phyloP scores from a whole-genome alignment of 2,329 filamentous ascomycete genomes.

The Oidium heveae region DNA sequence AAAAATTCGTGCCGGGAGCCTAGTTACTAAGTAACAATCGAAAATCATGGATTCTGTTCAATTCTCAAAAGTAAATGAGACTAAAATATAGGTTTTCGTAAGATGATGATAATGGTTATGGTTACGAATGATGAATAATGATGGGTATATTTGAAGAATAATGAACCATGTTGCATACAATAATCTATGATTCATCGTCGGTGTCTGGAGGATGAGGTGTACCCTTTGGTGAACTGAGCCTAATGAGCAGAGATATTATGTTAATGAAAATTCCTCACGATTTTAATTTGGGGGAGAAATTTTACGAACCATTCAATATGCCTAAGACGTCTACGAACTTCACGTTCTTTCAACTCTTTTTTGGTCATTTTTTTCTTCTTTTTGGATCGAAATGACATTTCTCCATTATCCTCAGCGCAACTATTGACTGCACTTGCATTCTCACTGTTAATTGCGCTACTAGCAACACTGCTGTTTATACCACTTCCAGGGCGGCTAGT shows the following conservation, averaged over 20 bases:
- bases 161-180: background rate
- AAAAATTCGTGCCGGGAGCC: no score
- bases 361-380: conserved; percentile 99
- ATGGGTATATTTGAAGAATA: no score
- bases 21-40: no score
- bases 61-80: no score
- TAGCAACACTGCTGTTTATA: conserved; percentile 31
- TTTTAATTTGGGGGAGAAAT: conserved; percentile 4
- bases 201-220: conserved; percentile 13
- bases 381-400: conserved; percentile 65
- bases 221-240: conserved; percentile 14
- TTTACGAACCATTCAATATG: conserved; percentile 42
- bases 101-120: no score
- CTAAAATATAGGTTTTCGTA: no score
- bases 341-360: conserved; percentile 82
- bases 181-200: conserved; percentile 11
- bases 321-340: conserved; percentile 62
- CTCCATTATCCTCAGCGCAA: conserved; percentile 58
- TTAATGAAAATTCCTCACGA: conserved; percentile 27
- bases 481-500: conserved; percentile 36
- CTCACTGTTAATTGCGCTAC: conserved; percentile 28
- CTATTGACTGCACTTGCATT: conserved; percentile 45
- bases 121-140: no score
- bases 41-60: no score
- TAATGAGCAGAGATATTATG: conserved; percentile 3